A percentile compares a stretch with the other conserved stretches of the same genome.
Conservation (phyloP, 345 rosid genomes). For the Acer saccharum region DNA sequence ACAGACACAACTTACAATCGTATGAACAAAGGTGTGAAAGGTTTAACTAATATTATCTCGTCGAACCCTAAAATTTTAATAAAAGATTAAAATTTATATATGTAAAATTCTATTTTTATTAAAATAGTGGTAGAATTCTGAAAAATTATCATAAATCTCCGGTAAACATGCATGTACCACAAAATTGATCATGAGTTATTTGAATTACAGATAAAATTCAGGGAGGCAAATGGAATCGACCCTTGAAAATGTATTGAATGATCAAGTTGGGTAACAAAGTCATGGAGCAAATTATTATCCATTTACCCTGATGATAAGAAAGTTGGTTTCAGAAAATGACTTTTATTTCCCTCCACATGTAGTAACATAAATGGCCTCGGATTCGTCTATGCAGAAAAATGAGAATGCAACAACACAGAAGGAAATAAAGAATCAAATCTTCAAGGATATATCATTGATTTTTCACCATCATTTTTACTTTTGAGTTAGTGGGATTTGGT, state of each 20-base stretch:
- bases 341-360: background rate
- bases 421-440: background rate
- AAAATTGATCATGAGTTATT: no score
- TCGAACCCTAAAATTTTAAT: no score
- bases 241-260: background rate
- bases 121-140: no score
- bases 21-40: no score
- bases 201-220: no score
- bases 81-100: no score
- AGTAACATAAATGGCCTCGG: background rate
- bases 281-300: constrained; percentile 6
- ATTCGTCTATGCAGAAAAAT: background rate
- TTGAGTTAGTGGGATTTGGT: background rate
- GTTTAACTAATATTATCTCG: no score
- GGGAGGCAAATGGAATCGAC: background rate
- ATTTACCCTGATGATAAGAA: background rate
- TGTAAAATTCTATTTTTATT: no score
- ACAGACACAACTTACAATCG: no score
- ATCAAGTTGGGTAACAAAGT: background rate
- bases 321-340: background rate
- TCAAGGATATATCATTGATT: background rate
- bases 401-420: background rate
- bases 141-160: no score
- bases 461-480: constrained; percentile 7
- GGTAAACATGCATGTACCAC: no score